A percentile compares a stretch with the other conserved stretches of the same genome.
Evolutionary conservation across 495 filamentous ascomycete genomes (phyloP).

Genomic region (Hypoxylon perforatum): DNA sequence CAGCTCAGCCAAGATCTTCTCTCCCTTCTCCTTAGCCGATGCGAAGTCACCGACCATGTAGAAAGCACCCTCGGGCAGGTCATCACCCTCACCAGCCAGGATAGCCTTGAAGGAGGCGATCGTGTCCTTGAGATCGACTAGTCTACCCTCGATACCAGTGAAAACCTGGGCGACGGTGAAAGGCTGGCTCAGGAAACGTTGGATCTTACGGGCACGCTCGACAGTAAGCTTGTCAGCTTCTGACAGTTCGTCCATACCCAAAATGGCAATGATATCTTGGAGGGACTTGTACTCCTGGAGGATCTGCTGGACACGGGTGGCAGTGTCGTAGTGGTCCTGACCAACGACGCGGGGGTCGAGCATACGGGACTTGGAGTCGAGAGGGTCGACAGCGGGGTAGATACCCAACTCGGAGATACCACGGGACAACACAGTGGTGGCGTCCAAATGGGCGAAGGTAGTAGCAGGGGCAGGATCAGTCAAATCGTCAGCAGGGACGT

Average conservation of each 20-base stretch:
- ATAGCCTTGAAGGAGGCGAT: constrained; percentile 97
- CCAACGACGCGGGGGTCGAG: constrained; percentile 98
- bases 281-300: constrained; percentile 99
- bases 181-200: constrained; percentile 99
- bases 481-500: constrained; percentile 99
- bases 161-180: constrained; percentile 99
- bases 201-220: constrained; percentile 99
- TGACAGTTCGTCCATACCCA: constrained; percentile 99
- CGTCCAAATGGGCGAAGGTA: constrained; percentile 99
- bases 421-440: constrained; percentile 99
- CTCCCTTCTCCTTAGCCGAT: constrained; percentile 93
- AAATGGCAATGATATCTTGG: constrained; percentile 99
- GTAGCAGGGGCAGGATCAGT: constrained; percentile 99
- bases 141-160: constrained; percentile 97
- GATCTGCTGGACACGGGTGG: constrained; percentile 96
- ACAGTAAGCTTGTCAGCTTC: constrained; percentile 99
- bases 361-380: constrained; percentile 99
- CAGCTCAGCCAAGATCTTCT: constrained; percentile 98
- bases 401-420: constrained; percentile 99
- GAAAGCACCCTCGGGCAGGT: constrained; percentile 95
- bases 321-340: constrained; percentile 95
- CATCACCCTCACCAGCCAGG: constrained; percentile 93
- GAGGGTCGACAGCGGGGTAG: constrained; percentile 99
- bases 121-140: constrained; percentile 98
- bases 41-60: constrained; percentile 99